Evolutionary conservation across 495 filamentous ascomycete species (phyloP).

Genomic region (Aspergillus affinis): DNA sequence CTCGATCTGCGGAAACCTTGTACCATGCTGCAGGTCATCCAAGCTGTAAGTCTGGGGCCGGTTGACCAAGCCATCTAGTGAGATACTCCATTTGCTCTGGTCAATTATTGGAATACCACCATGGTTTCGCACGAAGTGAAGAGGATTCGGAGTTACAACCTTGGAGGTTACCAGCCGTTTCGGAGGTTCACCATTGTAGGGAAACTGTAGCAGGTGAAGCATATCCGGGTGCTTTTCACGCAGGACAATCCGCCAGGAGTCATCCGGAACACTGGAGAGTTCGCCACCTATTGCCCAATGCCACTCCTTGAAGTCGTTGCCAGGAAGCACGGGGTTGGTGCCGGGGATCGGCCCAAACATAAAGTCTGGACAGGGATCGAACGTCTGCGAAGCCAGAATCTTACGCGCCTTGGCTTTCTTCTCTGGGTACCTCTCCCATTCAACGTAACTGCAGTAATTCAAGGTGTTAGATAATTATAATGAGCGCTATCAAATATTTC

Average conservation of each 20-base stretch:
- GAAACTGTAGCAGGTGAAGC: conserved; percentile 68
- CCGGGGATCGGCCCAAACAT: conserved; percentile 57
- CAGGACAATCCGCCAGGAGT: conserved; percentile 58
- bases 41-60: conserved; percentile 53
- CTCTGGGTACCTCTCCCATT: conserved; percentile 70
- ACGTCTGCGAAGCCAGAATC: conserved; percentile 56
- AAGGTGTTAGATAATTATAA: background rate
- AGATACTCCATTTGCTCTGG: conserved; percentile 47
- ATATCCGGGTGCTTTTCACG: conserved; percentile 64
- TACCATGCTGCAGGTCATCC: conserved; percentile 56
- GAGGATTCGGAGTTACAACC: conserved; percentile 57
- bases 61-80: conserved; percentile 57
- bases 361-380: conserved; percentile 58
- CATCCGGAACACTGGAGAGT: conserved; percentile 47
- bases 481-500: background rate
- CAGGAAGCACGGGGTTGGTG: conserved; percentile 62
- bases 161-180: conserved; percentile 46
- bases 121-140: conserved; percentile 68
- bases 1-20: conserved; percentile 53
- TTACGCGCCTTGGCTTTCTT: conserved; percentile 58
- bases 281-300: conserved; percentile 59
- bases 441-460: conserved; percentile 46
- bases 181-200: conserved; percentile 69
- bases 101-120: conserved; percentile 65
- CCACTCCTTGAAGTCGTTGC: conserved; percentile 64